phyloP scores from a whole-genome alignment of 805 yeast genomes.

The Lipomyces starkeyi region DNA sequence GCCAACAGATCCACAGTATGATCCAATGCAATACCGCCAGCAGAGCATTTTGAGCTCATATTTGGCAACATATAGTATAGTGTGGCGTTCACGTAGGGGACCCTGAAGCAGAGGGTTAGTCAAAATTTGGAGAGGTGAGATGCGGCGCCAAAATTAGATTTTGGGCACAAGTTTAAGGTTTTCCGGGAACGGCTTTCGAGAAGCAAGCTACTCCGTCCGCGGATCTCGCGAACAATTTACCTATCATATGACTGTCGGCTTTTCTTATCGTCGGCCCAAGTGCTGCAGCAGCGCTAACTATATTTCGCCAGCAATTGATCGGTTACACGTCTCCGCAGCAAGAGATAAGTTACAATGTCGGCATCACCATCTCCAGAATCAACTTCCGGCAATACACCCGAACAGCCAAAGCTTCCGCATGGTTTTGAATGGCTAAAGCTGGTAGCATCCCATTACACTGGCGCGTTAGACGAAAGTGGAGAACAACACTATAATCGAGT shows the following conservation, averaged over 20 bases:
- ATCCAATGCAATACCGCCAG: too few species aligned
- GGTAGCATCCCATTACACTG: constrained; percentile 29
- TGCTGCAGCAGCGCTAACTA: background rate
- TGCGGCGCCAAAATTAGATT: too few species aligned
- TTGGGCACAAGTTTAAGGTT: background rate
- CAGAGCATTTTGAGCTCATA: too few species aligned
- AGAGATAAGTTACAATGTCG: background rate
- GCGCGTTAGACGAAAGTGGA: constrained; percentile 21
- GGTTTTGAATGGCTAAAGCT: constrained; percentile 33
- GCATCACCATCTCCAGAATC: background rate
- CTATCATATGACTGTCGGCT: background rate
- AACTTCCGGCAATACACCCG: background rate
- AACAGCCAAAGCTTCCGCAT: constrained; percentile 23
- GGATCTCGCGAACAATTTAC: background rate
- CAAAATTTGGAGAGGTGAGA: too few species aligned
- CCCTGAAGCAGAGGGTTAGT: too few species aligned
- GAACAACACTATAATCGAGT: constrained; percentile 24
- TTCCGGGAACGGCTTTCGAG: background rate
- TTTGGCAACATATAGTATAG: too few species aligned
- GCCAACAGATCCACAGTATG: too few species aligned
- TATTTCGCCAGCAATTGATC: background rate
- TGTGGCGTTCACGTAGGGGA: too few species aligned
- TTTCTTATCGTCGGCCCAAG: background rate
- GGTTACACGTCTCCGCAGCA: background rate
- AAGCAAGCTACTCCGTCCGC: background rate